Evolutionary conservation across 2,329 filamentous ascomycete genomes (phyloP).

Genomic region (Sarocladiaceae sp.): DNA sequence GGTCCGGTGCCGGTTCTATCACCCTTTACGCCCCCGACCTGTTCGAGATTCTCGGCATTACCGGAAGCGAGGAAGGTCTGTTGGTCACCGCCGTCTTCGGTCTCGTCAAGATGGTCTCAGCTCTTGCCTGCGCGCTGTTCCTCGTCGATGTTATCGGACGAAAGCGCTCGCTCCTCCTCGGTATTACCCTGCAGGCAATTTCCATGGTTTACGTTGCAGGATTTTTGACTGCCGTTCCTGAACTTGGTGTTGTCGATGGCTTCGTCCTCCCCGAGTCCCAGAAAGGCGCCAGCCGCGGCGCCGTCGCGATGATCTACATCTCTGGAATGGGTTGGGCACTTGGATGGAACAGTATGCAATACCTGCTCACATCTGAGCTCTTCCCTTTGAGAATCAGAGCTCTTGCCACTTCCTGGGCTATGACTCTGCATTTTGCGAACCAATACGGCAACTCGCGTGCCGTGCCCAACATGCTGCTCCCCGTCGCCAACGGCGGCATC

Average conservation of each 20-base stretch:
- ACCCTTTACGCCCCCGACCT: conserved; percentile 17
- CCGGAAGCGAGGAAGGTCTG: conserved; percentile 14
- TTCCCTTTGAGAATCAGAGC: conserved; percentile 18
- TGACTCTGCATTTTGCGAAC: conserved; percentile 16
- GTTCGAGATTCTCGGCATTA: conserved; percentile 17
- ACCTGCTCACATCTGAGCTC: conserved; percentile 17
- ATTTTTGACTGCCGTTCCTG: conserved; percentile 16
- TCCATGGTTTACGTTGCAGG: conserved; percentile 23
- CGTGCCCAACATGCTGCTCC: conserved; percentile 16
- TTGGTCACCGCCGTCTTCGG: conserved; percentile 20
- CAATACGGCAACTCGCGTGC: conserved; percentile 15
- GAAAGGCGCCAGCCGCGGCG: conserved; percentile 5
- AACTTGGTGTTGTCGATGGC: conserved; percentile 12
- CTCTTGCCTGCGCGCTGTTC: conserved; percentile 23
- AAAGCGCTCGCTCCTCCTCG: conserved; percentile 20
- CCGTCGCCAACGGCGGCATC: conserved; percentile 12
- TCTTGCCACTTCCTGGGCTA: conserved; percentile 15
- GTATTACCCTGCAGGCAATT: conserved; percentile 18
- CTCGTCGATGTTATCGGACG: conserved; percentile 24
- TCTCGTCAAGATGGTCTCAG: conserved; percentile 18
- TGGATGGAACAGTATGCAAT: conserved; percentile 16
- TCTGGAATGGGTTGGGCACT: conserved; percentile 17
- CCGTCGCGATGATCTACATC: conserved; percentile 15
- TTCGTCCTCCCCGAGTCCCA: conserved; percentile 11
- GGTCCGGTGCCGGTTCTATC: conserved; percentile 15